Evolutionary conservation across 768 basidiomycete genomes (phyloP), one percentile per base, ranked within the genome.

Genomic region (Lyophyllum shimeji): DNA sequence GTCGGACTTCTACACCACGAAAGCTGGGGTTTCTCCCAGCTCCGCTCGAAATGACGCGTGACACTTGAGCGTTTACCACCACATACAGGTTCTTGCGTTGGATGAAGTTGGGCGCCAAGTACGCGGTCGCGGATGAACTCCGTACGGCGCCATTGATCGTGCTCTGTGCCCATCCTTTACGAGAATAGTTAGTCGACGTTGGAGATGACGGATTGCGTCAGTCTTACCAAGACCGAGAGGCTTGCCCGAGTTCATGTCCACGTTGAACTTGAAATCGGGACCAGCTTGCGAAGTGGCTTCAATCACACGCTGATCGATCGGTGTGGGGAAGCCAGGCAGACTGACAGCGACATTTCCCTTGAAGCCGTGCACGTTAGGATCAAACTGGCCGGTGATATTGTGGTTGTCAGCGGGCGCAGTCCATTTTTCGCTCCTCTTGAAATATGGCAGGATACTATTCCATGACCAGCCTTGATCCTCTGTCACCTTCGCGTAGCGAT

Each of bases 381-480:
- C 58, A 47, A 67, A 67, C 46, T 73, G 63, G 5, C 70, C 71
- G 9, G 64, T 60, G 29, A 60, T 69, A 46, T 68, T 60, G 56
- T 68, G 70, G 34, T 62, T 46, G 49, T 70, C 67, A 9, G 63
- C 63, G 6, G 71, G 68, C 17, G 59, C 43, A 13, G 60, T 58
- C 57, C 63, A 67, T 42, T 51, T 60, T 59, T 74, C 73, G 52
- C 64, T 67, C 59, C 67, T 70, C 39, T 52, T 54, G 37, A 67
- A 65, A 46, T 69, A 67, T 12, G 63, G 63, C 7, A 60, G 47
- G 21, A 71, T 48, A 0, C 31, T 50, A 25, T 65, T 56, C 70
- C 70, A 71, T 7, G 68, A 66, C 71, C 70, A 72, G 2, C 68
- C 67, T 13, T 56, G 23, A 50, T 72, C 70, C 7, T 63, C 66